Evolutionary conservation across 257 asterid genomes (phyloP).

Genomic region (Dorcoceras hygrometricum): DNA sequence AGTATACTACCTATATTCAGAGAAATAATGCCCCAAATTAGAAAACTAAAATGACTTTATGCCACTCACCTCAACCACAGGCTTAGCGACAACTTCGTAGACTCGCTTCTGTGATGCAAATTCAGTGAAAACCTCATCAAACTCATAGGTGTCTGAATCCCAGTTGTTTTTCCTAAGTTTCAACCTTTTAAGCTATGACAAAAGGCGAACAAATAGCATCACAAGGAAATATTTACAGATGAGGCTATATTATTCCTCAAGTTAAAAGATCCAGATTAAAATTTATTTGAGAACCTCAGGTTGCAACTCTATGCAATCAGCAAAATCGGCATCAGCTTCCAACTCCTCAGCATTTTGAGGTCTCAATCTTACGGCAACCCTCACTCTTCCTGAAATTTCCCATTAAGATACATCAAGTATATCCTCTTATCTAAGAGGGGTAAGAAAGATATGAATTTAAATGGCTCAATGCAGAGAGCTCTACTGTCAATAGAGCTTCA

Average conservation of each 20-base stretch:
- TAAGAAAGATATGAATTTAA: slow-evolving; percentile 20
- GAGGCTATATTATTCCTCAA: slow-evolving; percentile 6
- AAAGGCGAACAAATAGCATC: slow-evolving; percentile 25
- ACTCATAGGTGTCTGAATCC: slow-evolving; percentile 97
- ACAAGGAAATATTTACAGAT: slow-evolving; percentile 20
- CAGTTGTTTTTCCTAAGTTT: slow-evolving; percentile 96
- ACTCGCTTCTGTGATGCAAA: slow-evolving; percentile 96
- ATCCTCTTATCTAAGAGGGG: slow-evolving; percentile 19
- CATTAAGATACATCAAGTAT: slow-evolving; percentile 27
- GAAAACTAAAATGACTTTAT: slow-evolving; percentile 16
- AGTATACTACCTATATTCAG: slow-evolving; percentile 5
- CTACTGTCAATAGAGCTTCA: not conserved
- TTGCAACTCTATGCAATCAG: slow-evolving; percentile 97
- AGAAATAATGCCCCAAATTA: slow-evolving; percentile 1
- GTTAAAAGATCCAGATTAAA: slow-evolving; percentile 21
- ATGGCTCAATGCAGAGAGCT: slow-evolving; percentile 11
- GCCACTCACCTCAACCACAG: slow-evolving; percentile 90
- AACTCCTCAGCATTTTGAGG: slow-evolving; percentile 91
- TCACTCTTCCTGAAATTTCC: slow-evolving; percentile 88
- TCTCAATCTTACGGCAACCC: slow-evolving; percentile 91
- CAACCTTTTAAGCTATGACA: slow-evolving; percentile 83
- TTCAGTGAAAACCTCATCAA: slow-evolving; percentile 95
- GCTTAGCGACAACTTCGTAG: slow-evolving; percentile 97
- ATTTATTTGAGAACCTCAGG: slow-evolving; percentile 60
- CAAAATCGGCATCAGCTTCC: slow-evolving; percentile 98